Evolutionary conservation across 2,329 filamentous ascomycete genomes (phyloP), one percentile per base, ranked within the genome.

Genomic region (Nemania sp.): DNA sequence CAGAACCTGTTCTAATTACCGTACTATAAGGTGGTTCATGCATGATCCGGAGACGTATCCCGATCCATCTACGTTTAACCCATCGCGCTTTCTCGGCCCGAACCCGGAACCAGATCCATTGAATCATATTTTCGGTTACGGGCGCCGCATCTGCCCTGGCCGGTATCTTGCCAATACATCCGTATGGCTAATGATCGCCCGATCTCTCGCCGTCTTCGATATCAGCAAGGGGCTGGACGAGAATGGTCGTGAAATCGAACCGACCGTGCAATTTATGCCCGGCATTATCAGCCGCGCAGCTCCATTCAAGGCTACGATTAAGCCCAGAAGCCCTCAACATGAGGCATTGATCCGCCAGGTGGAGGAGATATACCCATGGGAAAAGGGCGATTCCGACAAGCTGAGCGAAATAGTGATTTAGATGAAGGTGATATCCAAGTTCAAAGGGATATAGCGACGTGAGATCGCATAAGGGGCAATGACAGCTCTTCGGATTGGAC

Each of bases 41-140:
- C 87, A 90, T 68, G 87, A 91, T 63, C 80, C 83, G 2, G 81
- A 85, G 30, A 82, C 82, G 1, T 90, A 91, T 66, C 75, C 80
- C 0, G 45, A 70, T 8, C 72, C 72, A 0, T 56, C 54, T 4
- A 12, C 20, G 1, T 75, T 75, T 19, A 60, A 71, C 22, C 72
- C 71, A 0, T 67, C 68, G 1, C 63, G 72, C 0, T 74, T 63
- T 56, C 58, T 75, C 1, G 61, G 59, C 11, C 63, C 66, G 5
- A 55, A 64, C 1, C 63, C 66, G 0, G 66, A 68, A 12, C 69
- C 66, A 0, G 66, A 71, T 6, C 69, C 73, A 0, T 23, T 22
- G 0, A 39, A 41, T 0, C 48, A 64, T 0, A 63, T 62, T 1
- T 75, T 73, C 41, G 73, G 72, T 0, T 75, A 68, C 37, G 73